phyloP scores from a whole-genome alignment of 2,329 filamentous ascomycete genomes.

The Pestalotiopsis sp. region DNA sequence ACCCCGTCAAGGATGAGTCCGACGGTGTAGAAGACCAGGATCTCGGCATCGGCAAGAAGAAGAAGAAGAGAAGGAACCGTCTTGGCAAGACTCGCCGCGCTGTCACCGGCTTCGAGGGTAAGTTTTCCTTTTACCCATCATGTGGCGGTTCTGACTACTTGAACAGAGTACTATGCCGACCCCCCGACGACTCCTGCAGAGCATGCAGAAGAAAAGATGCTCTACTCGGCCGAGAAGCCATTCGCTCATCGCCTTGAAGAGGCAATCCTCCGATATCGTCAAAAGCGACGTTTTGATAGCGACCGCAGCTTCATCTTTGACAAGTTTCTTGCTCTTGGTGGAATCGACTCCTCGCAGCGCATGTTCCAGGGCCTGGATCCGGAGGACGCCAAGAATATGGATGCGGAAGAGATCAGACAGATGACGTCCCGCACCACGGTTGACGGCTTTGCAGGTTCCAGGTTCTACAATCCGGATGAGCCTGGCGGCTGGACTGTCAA shows the following conservation, averaged over 20 bases:
- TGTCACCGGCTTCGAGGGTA: slow-evolving; percentile 70
- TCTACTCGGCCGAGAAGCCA: slow-evolving; percentile 65
- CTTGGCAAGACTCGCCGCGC: slow-evolving; percentile 41
- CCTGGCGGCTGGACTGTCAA: slow-evolving; percentile 72
- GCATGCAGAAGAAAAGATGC: slow-evolving; percentile 60
- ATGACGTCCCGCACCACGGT: slow-evolving; percentile 65
- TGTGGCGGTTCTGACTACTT: not conserved
- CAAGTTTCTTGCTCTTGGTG: slow-evolving; percentile 81
- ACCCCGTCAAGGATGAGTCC: not conserved
- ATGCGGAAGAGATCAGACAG: slow-evolving; percentile 63
- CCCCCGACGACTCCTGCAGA: slow-evolving; percentile 73
- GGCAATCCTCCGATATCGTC: slow-evolving; percentile 79
- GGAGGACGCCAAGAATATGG: slow-evolving; percentile 53
- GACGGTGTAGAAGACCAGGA: not conserved
- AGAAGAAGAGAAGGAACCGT: slow-evolving; percentile 33
- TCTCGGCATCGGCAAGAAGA: slow-evolving; percentile 36
- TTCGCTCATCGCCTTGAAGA: slow-evolving; percentile 73
- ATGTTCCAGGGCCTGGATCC: slow-evolving; percentile 62
- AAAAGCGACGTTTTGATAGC: slow-evolving; percentile 70
- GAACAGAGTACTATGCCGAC: slow-evolving; percentile 74
- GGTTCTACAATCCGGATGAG: slow-evolving; percentile 52
- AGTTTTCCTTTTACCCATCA: slow-evolving; percentile 8
- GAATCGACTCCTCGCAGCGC: slow-evolving; percentile 61
- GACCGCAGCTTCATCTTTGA: slow-evolving; percentile 66
- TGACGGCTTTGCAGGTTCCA: slow-evolving; percentile 42